Conservation (phyloP, 1,139 yeast species). For the Nakaseomyces uthaithaninus region DNA sequence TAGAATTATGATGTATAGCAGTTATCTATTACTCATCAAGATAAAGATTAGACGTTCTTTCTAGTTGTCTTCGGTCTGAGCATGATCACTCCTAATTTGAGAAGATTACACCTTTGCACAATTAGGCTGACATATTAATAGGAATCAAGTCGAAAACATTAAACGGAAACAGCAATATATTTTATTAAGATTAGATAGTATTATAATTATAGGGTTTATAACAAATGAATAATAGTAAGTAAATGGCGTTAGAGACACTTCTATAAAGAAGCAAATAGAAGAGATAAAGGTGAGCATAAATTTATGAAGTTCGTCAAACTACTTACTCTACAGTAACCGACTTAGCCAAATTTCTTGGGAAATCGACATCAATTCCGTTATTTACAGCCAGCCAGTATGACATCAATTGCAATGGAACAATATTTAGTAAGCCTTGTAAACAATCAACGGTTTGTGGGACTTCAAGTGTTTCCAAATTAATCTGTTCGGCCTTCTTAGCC, state of each 20-base stretch:
- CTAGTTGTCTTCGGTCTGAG: not conserved
- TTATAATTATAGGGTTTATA: not conserved
- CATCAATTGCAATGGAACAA: slow-evolving; percentile 90
- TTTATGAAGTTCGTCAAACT: slow-evolving; percentile 6
- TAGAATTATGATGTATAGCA: too few relatives aligned
- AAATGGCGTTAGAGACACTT: slow-evolving; percentile 1
- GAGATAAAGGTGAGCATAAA: slow-evolving; percentile 5
- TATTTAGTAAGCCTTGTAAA: slow-evolving; percentile 90
- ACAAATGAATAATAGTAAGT: slow-evolving; percentile 1
- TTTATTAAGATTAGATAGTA: not conserved
- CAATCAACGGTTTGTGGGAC: slow-evolving; percentile 97
- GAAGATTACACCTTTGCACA: too few relatives aligned
- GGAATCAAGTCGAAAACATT: too few relatives aligned
- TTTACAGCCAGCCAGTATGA: slow-evolving; percentile 95
- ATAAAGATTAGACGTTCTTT: not conserved
- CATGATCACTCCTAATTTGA: too few relatives aligned
- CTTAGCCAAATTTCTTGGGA: slow-evolving; percentile 98
- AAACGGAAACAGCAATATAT: not conserved
- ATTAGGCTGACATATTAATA: too few relatives aligned
- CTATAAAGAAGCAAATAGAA: not conserved
- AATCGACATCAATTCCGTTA: slow-evolving; percentile 94
- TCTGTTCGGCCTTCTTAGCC: slow-evolving; percentile 40
- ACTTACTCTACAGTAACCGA: slow-evolving; percentile 77
- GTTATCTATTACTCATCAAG: not conserved
- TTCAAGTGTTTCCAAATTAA: slow-evolving; percentile 55